These are phyloP conservation scores for Boletus huronensis DNA, from an alignment of 768 basidiomycete species.

Conservation along the genomic window DNA sequence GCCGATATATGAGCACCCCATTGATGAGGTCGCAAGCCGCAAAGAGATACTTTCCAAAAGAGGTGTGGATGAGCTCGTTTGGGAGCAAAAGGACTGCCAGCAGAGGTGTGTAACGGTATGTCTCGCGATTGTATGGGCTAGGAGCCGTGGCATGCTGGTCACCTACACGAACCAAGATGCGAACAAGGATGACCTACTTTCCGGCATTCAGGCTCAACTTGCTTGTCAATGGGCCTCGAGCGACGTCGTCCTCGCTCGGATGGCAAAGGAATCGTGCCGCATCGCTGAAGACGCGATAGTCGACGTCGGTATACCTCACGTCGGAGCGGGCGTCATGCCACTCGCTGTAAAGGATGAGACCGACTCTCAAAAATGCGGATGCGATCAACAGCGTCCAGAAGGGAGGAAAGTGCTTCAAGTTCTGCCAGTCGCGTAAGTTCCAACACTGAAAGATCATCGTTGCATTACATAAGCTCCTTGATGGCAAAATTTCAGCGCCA, in stretches of 20 bases:
- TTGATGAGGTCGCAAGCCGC: slow-evolving; percentile 79
- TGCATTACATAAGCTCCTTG: no score
- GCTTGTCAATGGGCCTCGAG: slow-evolving; percentile 55
- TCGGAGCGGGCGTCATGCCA: slow-evolving; percentile 82
- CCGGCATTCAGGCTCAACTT: slow-evolving; percentile 49
- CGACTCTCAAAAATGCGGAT: slow-evolving; percentile 59
- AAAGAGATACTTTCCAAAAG: slow-evolving; percentile 91
- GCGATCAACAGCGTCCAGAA: slow-evolving; percentile 52
- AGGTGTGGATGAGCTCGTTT: slow-evolving; percentile 74
- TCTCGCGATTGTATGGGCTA: slow-evolving; percentile 88
- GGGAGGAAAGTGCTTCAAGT: slow-evolving; percentile 26
- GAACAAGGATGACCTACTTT: slow-evolving; percentile 56
- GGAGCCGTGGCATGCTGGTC: slow-evolving; percentile 5
- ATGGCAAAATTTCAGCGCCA: no score
- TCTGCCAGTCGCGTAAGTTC: slow-evolving; percentile 9
- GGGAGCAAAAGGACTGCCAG: slow-evolving; percentile 81
- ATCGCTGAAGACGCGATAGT: slow-evolving; percentile 94
- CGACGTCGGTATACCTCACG: slow-evolving; percentile 97
- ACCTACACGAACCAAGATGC: neutral
- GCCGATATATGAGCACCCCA: slow-evolving; percentile 63
- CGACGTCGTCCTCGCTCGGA: slow-evolving; percentile 48
- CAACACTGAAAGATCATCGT: neutral
- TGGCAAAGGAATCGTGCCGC: slow-evolving; percentile 69
- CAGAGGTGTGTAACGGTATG: slow-evolving; percentile 95
- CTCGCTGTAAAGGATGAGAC: slow-evolving; percentile 80